These are phyloP conservation scores for Canavalia gladiata DNA, from an alignment of 306 rosid species.

Conservation along the genomic window DNA sequence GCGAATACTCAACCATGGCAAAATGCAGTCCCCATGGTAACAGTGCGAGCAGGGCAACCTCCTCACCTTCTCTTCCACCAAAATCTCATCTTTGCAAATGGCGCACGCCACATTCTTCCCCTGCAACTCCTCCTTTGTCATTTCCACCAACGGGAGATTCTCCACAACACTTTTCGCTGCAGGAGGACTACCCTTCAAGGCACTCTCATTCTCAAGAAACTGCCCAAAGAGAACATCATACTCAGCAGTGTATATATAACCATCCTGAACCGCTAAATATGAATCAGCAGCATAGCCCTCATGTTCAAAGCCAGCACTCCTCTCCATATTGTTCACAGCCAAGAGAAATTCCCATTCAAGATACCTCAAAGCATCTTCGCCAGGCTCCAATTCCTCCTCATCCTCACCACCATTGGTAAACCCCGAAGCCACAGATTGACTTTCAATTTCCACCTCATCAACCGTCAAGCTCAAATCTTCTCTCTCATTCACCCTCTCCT, in stretches of 20 bases:
- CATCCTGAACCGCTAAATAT: constrained; percentile 59
- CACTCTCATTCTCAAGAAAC: constrained; percentile 71
- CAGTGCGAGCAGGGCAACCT: constrained; percentile 87
- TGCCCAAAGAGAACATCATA: constrained; percentile 73
- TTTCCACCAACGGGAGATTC: constrained; percentile 75
- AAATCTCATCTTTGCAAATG: constrained; percentile 77
- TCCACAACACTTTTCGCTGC: constrained; percentile 71
- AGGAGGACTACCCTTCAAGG: constrained; percentile 80
- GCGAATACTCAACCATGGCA: constrained; percentile 88
- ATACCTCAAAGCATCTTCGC: constrained; percentile 62
- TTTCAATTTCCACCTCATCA: constrained; percentile 61
- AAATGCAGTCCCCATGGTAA: constrained; percentile 89
- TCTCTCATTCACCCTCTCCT: constrained; percentile 58
- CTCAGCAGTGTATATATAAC: constrained; percentile 57
- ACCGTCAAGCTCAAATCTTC: constrained; percentile 52
- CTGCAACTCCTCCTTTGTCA: constrained; percentile 66
- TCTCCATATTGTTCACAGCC: constrained; percentile 70
- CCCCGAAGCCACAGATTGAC: constrained; percentile 66
- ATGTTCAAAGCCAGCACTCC: constrained; percentile 52
- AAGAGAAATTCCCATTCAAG: constrained; percentile 86
- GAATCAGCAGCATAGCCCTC: constrained; percentile 49
- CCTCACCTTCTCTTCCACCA: constrained; percentile 75
- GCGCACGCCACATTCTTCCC: constrained; percentile 71
- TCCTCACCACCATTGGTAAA: constrained; percentile 50
- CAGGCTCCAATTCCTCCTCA: constrained; percentile 41